Conservation (phyloP, 352 stramenopile species). For the Globisporangium spiculum region DNA sequence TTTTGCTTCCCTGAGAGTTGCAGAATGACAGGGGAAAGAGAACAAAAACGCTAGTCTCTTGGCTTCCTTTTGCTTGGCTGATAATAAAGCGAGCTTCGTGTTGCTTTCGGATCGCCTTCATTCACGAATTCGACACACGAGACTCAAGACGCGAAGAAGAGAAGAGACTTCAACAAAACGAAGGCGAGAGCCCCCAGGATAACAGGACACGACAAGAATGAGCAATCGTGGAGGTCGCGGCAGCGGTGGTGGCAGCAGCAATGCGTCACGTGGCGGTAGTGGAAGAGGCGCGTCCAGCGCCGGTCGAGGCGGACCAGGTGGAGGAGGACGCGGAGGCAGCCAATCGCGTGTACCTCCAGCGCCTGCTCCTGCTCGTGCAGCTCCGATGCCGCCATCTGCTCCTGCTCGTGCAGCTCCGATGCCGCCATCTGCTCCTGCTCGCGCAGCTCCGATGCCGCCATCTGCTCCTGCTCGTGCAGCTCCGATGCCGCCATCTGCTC, state of each 20-base stretch:
- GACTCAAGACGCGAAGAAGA: not conserved
- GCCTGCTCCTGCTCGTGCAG: not conserved
- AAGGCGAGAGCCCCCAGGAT: not conserved
- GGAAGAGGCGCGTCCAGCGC: conserved; percentile 15
- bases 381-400: not conserved
- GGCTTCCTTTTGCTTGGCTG: not conserved
- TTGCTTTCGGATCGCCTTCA: not conserved
- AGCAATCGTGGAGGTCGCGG: conserved; percentile 10
- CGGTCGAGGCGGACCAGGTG: conserved; percentile 12
- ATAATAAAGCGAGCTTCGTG: not conserved
- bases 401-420: too few species aligned
- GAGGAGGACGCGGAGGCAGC: conserved; percentile 1
- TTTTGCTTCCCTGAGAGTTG: not conserved
- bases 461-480: not conserved
- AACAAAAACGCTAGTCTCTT: not conserved
- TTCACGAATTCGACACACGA: conserved; percentile 3
- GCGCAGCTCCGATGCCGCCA: not conserved
- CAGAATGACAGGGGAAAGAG: not conserved
- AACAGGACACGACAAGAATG: conserved; percentile 1
- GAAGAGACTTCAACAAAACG: not conserved
- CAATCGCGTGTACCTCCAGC: conserved; percentile 4
- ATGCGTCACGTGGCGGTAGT: conserved; percentile 15
- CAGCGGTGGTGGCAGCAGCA: not conserved
- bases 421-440: not conserved
- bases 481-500: not conserved